Base-by-base conservation (phyloP, 257 asterid species). In the Jacaranda mimosifolia region DNA sequence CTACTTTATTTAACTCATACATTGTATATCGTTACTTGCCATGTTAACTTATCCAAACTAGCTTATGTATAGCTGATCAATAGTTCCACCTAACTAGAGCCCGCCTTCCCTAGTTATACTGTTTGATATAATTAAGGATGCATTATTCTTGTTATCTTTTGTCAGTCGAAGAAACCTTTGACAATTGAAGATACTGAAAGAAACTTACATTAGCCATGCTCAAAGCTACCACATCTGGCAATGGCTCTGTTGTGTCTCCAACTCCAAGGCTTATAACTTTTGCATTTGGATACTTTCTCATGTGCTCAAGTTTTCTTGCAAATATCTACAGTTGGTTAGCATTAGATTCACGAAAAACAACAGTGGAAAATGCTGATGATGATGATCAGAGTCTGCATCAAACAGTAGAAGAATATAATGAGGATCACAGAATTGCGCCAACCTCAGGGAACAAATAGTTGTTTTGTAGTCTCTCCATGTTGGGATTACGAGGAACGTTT, bases 381-480 rank as follows among this genome's bases (percentile, higher is more conserved):
- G n/a, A 26, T 26, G 32, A 26, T 26, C 32, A 26, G 32, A 26
- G 32, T 26, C 32, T 26, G 32, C n/a, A n/a, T n/a, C n/a, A n/a
- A n/a, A n/a, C n/a, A n/a, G n/a, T 26, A 26, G 32, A 26, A 26
- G 32, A 26, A 26, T 26, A 26, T 26, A 26, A 26, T 26, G 32
- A 26, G 32, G 32, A 26, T 26, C 32, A 26, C 32, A 26, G 32
- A 26, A 26, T 2, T 26, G 0, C 7, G 8, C 62, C 10, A 51
- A 89, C 94, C 94, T 89, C 94, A 0, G 94, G 95, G 80, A 90
- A 90, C 80, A 90, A 80, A 59, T 83, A 88, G 38, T 90, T 88
- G 73, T 73, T 76, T 63, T 83, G 87, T 72, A 90, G 77, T 78
- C 77, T 90, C 81, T 88, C 89, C 89, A 90, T 19, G 71, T 86